These are phyloP conservation scores for Stereum hirsutum DNA, from an alignment of 1,284 basidiomycete genomes.

Conservation along the genomic window DNA sequence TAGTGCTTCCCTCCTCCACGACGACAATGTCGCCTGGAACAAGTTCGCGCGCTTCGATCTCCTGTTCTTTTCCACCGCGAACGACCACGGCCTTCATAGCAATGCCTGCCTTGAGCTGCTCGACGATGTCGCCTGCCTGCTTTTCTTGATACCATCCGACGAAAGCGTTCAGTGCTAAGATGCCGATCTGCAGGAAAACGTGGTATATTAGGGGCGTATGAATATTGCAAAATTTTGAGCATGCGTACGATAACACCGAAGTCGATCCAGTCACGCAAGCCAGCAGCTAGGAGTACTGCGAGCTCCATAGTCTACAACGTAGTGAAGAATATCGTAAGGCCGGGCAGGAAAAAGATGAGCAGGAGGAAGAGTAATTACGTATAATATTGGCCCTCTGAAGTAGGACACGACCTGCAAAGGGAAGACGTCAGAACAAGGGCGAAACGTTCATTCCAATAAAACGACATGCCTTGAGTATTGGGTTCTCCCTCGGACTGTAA, in stretches of 20 bases:
- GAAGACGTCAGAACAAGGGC: no score
- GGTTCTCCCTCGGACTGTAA: constrained; percentile 29
- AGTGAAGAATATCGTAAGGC: not conserved
- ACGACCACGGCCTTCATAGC: constrained; percentile 34
- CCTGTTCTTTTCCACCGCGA: constrained; percentile 34
- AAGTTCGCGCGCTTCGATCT: constrained; percentile 41
- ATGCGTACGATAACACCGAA: constrained; percentile 40
- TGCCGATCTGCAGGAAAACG: constrained; percentile 23
- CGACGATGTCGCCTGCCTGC: constrained; percentile 38
- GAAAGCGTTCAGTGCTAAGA: constrained; percentile 32
- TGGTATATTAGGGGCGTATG: not conserved
- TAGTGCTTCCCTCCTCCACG: constrained; percentile 37
- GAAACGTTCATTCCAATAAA: no score
- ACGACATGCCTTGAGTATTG: constrained; percentile 39
- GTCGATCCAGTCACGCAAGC: constrained; percentile 44
- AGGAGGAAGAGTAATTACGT: constrained; percentile 9
- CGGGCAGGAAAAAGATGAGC: not conserved
- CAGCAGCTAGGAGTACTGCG: constrained; percentile 42
- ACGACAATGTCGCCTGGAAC: constrained; percentile 44
- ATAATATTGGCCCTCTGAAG: constrained; percentile 40
- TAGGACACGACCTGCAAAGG: constrained; percentile 34
- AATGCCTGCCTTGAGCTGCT: constrained; percentile 45
- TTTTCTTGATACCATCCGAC: constrained; percentile 54
- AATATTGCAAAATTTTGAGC: constrained; percentile 6
- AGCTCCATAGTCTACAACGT: constrained; percentile 37